Base-by-base conservation (phyloP, 1,284 basidiomycete species). In the Cutaneotrichosporon sp. region DNA sequence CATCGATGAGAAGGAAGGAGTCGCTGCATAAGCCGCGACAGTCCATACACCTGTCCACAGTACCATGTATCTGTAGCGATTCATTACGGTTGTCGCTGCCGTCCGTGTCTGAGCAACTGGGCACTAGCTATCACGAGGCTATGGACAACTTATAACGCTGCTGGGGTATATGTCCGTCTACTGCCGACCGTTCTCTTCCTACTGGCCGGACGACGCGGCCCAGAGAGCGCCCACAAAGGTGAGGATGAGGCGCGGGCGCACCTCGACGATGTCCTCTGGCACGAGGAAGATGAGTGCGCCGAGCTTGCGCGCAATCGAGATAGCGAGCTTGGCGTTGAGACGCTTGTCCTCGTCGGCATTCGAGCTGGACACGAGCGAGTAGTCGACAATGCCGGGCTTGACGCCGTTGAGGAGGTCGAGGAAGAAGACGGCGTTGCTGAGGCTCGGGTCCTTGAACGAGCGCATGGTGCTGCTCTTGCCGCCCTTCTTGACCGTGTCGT, bases 221-320 rank as follows among this genome's bases (percentile, higher is more conserved):
- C 74, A 76, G 14, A 78, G 62, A 31, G 76, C 76, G 33, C 83
- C 84, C 25, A 86, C 84, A 69, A 85, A 85, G 3, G 84, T 85
- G 70, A 85, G 79, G 65, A 85, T 82, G 76, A 94, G 83, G 67
- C 90, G 86, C 34, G 91, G 86, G 56, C 92, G 86, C 63, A 94
- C 84, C 76, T 94, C 92, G 38, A 94, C 91, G 71, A 94, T 92
- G 80, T 94, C 78, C 79, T 99, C 97, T 1, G 95, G 94, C 0
- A 99, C 97, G 64, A 99, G 83, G 85, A 98, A 98, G 74, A 99
- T 98, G 72, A 98, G 82, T 5, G 93, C 92, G 59, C 94, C 92
- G 87, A 97, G 87, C 86, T 99, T 99, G 75, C 95, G 86, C 24
- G 95, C 95, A 72, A 99, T 97, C 6, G 92, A 95, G 72, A 99